Percentiles rank a stretch among this genome's conserved stretches.
Evolutionary conservation across 805 yeast species (phyloP).

Genomic region (Trichomonascus vanleenenianus): DNA sequence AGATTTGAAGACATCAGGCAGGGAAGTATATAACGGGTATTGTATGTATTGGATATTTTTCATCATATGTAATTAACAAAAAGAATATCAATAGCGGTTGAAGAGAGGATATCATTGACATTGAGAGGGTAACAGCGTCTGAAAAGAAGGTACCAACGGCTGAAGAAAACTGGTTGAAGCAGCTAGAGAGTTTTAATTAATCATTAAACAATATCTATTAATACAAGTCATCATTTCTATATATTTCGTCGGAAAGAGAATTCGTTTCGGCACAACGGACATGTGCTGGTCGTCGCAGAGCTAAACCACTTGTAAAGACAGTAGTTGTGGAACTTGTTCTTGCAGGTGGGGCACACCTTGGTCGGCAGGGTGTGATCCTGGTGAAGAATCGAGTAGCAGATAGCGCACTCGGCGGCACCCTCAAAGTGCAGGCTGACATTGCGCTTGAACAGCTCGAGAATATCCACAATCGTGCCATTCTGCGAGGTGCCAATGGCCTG

Average conservation of each 20-base stretch:
- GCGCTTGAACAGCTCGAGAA: constrained; percentile 58
- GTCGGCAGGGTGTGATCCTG: constrained; percentile 87
- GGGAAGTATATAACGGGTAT: too few species aligned
- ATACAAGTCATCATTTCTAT: too few species aligned
- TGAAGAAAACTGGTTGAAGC: too few species aligned
- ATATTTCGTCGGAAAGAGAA: constrained; percentile 28
- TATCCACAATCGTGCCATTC: constrained; percentile 46
- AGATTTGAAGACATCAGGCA: too few species aligned
- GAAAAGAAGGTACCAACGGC: too few species aligned
- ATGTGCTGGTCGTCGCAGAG: constrained; percentile 83
- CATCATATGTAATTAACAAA: too few species aligned
- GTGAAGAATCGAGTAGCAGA: constrained; percentile 87
- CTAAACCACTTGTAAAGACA: constrained; percentile 97
- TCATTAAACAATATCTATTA: too few species aligned
- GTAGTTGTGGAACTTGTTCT: constrained; percentile 90
- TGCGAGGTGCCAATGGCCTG: constrained; percentile 67
- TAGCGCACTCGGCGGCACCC: constrained; percentile 95
- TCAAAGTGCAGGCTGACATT: constrained; percentile 81
- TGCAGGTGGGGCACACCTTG: constrained; percentile 82
- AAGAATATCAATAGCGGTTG: too few species aligned
- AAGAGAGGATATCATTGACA: too few species aligned
- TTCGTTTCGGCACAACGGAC: constrained; percentile 84
- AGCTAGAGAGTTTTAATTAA: too few species aligned
- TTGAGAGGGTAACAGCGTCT: too few species aligned
- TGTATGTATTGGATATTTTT: too few species aligned